Base-by-base conservation (phyloP, 306 rosid species). In the Casuarina cunninghamiana region DNA sequence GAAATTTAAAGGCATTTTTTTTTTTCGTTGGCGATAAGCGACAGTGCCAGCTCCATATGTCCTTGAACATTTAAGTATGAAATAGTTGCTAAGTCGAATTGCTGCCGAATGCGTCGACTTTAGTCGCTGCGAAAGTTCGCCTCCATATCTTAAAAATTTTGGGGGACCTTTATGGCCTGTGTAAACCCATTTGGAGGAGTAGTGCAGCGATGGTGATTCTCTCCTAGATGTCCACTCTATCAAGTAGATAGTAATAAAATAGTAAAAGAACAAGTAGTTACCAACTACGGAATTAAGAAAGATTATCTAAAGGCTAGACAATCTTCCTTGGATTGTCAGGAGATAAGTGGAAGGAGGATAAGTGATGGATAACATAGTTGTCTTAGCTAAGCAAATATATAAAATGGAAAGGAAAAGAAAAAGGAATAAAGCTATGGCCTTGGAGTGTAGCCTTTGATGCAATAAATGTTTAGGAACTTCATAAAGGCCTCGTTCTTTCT, bases 401-500 rank as follows among this genome's bases (percentile, higher is more conserved):
- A 12, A 41, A 10, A 68, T 12, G 17, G 21, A 13, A 53, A 53
- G 13, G 13, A 16, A 49, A 15, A 49, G 53, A 49, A 1, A 49
- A 49, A 49, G 53, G 53, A 10, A 49, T 10, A 49, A 49, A 49
- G 53, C 53, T 9, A 49, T 9, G 48, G 48, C 8, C 48, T 44
- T 26, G 32, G 32, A 26, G 32, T 26, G 32, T 26, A 26, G 32
- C 32, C 32, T 26, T 26, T 17, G 6, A 53, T 53, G 26, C 1
- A 53, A 50, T 50, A 26, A 26, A 26, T 26, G 32, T 26, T 26
- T 26, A 26, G 32, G 32, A 26, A 26, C 32, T 26, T 26, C 32
- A 26, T 50, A 38, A 77, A 77, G 74, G 37, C 51, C 53, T 53
- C 54, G 37, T 15, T 60, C 32, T 72, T 58, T 10, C 13, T 48